Conservation (phyloP, 495 filamentous ascomycete genomes). For the Sabuloglossum arenarium region DNA sequence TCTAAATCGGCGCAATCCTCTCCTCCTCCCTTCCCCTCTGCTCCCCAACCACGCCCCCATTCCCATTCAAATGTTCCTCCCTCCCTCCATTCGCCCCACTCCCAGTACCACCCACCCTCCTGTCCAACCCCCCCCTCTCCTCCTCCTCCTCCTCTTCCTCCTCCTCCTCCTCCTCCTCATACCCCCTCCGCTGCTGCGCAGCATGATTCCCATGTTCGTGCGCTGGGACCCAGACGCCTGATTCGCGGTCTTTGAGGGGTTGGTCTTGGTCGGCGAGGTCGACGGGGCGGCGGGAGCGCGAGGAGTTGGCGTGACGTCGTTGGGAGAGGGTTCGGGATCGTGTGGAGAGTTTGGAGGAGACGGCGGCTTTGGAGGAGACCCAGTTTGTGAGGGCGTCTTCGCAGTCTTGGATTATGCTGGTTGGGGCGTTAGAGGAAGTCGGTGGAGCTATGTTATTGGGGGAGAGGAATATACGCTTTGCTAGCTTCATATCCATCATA, state of each 20-base stretch:
- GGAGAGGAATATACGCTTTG: conserved; percentile 40
- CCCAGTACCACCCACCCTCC: neutral
- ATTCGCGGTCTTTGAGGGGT: conserved; percentile 63
- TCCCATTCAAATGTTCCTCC: too few species aligned
- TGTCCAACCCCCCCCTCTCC: conserved; percentile 15
- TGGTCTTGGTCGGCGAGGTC: conserved; percentile 73
- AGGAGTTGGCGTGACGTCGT: conserved; percentile 52
- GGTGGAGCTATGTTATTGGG: neutral
- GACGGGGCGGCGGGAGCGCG: conserved; percentile 40
- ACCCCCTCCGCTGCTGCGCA: conserved; percentile 27
- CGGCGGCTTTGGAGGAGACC: conserved; percentile 73
- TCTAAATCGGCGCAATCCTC: too few species aligned
- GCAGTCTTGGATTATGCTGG: conserved; percentile 79
- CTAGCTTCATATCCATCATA: conserved; percentile 97
- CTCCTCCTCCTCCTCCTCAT: conserved; percentile 21
- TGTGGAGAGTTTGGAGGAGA: conserved; percentile 64
- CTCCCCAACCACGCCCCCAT: conserved; percentile 31
- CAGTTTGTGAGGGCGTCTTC: conserved; percentile 94
- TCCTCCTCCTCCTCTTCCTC: conserved; percentile 35
- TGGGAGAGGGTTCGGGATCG: conserved; percentile 73
- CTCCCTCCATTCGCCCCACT: conserved; percentile 13
- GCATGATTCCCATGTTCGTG: conserved; percentile 36
- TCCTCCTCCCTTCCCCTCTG: conserved; percentile 41
- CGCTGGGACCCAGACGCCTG: conserved; percentile 60
- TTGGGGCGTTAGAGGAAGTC: neutral